Base-by-base conservation (phyloP, 306 rosid species). In the Cercis canadensis region DNA sequence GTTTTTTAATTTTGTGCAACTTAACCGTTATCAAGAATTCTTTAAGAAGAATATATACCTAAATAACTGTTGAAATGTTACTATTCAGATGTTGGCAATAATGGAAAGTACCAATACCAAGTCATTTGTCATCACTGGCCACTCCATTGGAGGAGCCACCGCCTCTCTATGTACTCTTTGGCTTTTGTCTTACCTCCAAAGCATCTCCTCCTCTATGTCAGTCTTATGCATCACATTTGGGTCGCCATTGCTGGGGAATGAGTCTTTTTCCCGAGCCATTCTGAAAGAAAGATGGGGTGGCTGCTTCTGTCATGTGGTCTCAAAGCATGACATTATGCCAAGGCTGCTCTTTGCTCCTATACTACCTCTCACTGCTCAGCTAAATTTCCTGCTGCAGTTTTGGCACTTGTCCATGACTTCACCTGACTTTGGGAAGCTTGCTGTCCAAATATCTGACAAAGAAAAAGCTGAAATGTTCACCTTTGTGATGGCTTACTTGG, bases 321-420 rank as follows among this genome's bases (percentile, higher is more conserved):
- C 97, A 36, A 86, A 76, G 54, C 85, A 86, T 51, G 98, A 94
- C 84, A 82, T 91, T 37, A 89, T 94, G 92, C 96, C 97, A 21
- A 84, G 97, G 67, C 78, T 94, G 17, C 83, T 89, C 67, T 84
- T 88, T 75, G 85, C 94, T 43, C 97, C 97, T 0, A 14, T 83
- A 8, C 65, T 66, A 50, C 60, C 87, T 0, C 72, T 74, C 79
- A 72, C 78, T 53, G 12, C 83, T 66, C 88, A 87, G 46, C 73
- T 89, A 39, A 84, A 81, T 17, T 54, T 61, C 61, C 77, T 93
- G 8, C 87, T 86, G 5, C 84, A 85, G 58, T 74, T 73, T 24
- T 93, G 98, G 96, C 83, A 83, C 44, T 47, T 79, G 64, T 87
- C 95, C 31, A 87, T 86, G 87, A 67, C 76, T 56, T 68, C 85